Evolutionary conservation across 2,329 filamentous ascomycete genomes (phyloP).

Genomic region (Decorospora gaudefroyi): DNA sequence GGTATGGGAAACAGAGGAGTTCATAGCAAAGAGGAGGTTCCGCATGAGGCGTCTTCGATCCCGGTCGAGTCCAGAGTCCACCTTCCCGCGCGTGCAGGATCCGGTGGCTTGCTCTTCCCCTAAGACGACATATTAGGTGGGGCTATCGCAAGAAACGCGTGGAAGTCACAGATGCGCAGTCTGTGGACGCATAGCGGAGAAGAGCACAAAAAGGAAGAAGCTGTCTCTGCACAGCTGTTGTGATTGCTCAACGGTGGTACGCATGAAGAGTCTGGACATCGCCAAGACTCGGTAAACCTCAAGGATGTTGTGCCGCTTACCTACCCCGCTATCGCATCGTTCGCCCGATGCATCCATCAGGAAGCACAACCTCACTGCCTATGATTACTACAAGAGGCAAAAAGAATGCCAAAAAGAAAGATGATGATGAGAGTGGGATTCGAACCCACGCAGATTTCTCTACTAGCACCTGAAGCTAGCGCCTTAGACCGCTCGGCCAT

Average conservation of each 20-base stretch:
- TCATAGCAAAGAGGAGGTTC: constrained; percentile 20
- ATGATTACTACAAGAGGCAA: neutral
- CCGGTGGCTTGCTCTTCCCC: constrained; percentile 1
- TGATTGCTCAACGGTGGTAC: neutral
- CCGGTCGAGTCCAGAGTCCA: constrained; percentile 26
- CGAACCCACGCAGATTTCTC: constrained; percentile 44
- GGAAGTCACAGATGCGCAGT: too few species aligned
- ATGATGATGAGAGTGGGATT: constrained; percentile 46
- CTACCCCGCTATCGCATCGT: constrained; percentile 4
- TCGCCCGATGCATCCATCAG: neutral
- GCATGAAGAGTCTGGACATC: neutral
- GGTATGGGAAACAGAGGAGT: constrained; percentile 2
- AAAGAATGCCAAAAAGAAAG: constrained; percentile 27
- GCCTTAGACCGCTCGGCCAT: constrained; percentile 47
- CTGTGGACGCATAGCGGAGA: too few species aligned
- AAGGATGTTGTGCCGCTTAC: neutral
- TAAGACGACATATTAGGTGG: neutral
- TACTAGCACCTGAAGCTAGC: constrained; percentile 49
- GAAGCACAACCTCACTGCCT: constrained; percentile 3
- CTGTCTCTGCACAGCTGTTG: too few species aligned
- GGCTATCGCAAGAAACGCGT: too few species aligned
- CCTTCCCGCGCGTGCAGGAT: constrained; percentile 5
- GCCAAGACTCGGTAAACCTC: constrained; percentile 5
- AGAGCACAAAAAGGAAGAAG: too few species aligned
- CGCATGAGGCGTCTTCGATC: constrained; percentile 18